Conservation (phyloP, 176 grass and related monocot genomes). For the Dendrocalamus sinicus region DNA sequence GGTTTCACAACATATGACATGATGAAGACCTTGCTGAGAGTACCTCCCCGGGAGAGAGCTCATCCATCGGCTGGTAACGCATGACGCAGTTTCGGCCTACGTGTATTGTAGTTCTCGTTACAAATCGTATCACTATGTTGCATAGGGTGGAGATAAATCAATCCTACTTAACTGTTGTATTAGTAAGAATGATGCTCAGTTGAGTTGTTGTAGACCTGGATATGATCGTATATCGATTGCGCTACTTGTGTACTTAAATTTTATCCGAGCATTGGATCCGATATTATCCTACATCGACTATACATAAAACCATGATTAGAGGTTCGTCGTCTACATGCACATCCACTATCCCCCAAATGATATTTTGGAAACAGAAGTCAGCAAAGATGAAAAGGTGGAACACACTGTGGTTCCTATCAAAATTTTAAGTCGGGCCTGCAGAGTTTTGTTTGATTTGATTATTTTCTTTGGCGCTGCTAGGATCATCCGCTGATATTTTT, state of each 20-base stretch:
- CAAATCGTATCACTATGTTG: conserved; percentile 10
- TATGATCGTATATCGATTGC: background rate
- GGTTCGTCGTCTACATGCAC: background rate
- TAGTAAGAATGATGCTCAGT: background rate
- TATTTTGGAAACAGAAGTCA: conserved; percentile 1
- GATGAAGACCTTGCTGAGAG: conserved; percentile 81
- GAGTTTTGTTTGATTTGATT: background rate
- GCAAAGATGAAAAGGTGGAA: background rate
- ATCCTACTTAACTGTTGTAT: background rate
- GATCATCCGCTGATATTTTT: background rate
- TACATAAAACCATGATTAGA: conserved; percentile 1
- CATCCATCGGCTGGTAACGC: conserved; percentile 35
- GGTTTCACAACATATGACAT: conserved; percentile 96
- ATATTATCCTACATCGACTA: background rate
- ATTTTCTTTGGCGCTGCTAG: background rate
- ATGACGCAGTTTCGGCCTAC: conserved; percentile 26
- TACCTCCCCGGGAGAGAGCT: conserved; percentile 70
- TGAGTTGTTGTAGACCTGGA: background rate
- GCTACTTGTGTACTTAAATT: background rate
- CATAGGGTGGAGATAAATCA: background rate
- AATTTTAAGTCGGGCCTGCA: background rate
- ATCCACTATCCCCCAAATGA: background rate
- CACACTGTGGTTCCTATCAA: background rate
- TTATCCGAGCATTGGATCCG: background rate
- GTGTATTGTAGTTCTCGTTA: background rate